Evolutionary conservation across 305 asterid species (phyloP).

Genomic region (Striga hermonthica): DNA sequence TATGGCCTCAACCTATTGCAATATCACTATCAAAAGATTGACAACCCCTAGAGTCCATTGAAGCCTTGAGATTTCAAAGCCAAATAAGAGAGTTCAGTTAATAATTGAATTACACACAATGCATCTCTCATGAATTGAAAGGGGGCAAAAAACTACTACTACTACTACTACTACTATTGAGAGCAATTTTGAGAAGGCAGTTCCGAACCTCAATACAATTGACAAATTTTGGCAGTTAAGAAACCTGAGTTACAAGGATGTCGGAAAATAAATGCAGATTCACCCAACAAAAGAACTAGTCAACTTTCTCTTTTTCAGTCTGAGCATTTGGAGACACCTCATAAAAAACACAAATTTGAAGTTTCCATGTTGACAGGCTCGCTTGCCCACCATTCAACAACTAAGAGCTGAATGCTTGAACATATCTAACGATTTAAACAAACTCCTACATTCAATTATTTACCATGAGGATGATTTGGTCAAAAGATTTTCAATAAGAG

Average conservation of each 20-base stretch:
- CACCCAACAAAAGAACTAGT: not conserved
- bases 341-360: not conserved
- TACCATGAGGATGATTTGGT: constrained; percentile 19
- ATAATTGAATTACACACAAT: too few species aligned
- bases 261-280: constrained; percentile 1
- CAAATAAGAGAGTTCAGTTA: too few species aligned
- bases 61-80: too few species aligned
- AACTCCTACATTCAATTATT: constrained; percentile 26
- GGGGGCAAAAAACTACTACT: too few species aligned
- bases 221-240: not conserved
- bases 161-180: too few species aligned
- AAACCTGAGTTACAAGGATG: not conserved
- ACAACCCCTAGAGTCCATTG: too few species aligned
- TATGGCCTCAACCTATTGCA: too few species aligned
- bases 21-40: too few species aligned
- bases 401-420: not conserved
- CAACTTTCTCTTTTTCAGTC: not conserved
- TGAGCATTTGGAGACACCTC: not conserved
- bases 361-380: not conserved
- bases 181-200: not conserved
- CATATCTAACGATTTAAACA: not conserved
- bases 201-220: not conserved
- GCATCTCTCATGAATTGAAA: too few species aligned
- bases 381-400: not conserved
- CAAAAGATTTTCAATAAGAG: not conserved